Evolutionary conservation across 2,329 filamentous ascomycete species (phyloP).

Genomic region (Coleophoma eucalyptorum): DNA sequence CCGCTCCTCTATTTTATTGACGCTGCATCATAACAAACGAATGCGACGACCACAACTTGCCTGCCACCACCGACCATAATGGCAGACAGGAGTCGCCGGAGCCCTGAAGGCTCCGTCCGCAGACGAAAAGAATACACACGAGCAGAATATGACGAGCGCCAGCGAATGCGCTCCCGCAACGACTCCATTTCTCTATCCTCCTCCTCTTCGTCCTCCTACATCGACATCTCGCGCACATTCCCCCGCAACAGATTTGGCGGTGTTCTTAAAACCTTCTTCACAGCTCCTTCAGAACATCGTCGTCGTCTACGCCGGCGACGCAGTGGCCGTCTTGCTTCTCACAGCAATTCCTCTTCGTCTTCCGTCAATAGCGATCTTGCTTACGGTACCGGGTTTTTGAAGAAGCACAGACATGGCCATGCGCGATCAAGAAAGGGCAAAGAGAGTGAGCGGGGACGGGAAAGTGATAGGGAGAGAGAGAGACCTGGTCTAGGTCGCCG

Average conservation of each 20-base stretch:
- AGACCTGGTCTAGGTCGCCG: conserved; percentile 3
- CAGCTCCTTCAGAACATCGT: conserved; percentile 49
- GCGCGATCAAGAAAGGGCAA: conserved; percentile 21
- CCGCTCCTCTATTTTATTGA: background rate
- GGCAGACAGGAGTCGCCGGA: conserved; percentile 21
- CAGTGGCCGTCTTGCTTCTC: conserved; percentile 48
- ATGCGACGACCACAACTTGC: conserved; percentile 2
- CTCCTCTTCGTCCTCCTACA: conserved; percentile 42
- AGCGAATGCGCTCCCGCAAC: conserved; percentile 12
- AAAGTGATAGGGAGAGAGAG: conserved; percentile 20
- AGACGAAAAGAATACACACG: conserved; percentile 10
- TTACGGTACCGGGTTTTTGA: conserved; percentile 56
- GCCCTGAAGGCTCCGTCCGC: conserved; percentile 16
- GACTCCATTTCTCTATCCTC: conserved; percentile 7
- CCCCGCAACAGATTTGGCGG: conserved; percentile 41
- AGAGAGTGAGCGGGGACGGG: conserved; percentile 18
- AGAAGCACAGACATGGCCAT: conserved; percentile 18
- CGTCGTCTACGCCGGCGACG: conserved; percentile 39
- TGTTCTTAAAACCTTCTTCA: conserved; percentile 57
- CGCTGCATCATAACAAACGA: background rate
- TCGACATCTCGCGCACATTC: conserved; percentile 61
- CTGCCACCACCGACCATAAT: conserved; percentile 12
- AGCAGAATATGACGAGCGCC: conserved; percentile 13
- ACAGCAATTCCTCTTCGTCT: conserved; percentile 62
- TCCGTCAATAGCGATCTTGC: conserved; percentile 66